Conservation (phyloP, 176 grass and related monocot species). For the Zea mays region Zm-B73-REFERENCE-NAM-5.0 NC_050100.1:206811501-206812000, state of each 20-base stretch:
- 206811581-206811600: background rate
- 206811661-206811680: background rate
- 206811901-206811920: too few relatives aligned
- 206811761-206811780: conserved; percentile 10
- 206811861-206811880: too few relatives aligned
- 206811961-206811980: conserved; percentile 23
- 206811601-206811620: too few relatives aligned
- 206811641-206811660: background rate
- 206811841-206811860: background rate
- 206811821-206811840: background rate
- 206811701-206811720: background rate
- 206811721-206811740: conserved; percentile 8
- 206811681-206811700: background rate
- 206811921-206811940: background rate
- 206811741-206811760: background rate
- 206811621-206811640: background rate
- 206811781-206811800: background rate
- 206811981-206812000: conserved; percentile 24
- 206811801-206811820: background rate
- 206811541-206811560: too few relatives aligned
- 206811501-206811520: conserved; percentile 3
- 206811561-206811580: background rate
- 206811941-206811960: background rate
- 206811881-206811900: background rate
- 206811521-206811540: background rate